Evolutionary conservation across 2,329 filamentous ascomycete genomes (phyloP).

Genomic region (Beauveria australis): DNA sequence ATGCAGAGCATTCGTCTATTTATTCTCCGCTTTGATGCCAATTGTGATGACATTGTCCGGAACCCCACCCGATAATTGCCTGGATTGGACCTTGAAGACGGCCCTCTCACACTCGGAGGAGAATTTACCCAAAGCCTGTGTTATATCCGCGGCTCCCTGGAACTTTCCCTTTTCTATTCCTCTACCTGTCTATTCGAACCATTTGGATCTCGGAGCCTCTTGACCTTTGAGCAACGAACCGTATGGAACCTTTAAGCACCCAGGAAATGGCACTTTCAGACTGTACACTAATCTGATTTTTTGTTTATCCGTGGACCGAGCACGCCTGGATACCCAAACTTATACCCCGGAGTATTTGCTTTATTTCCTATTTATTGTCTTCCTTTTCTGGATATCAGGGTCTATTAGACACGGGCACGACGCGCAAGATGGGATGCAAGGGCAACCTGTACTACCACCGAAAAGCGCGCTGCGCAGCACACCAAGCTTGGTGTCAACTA

Average conservation of each 20-base stretch:
- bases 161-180: conserved; percentile 12
- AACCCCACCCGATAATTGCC: conserved; percentile 45
- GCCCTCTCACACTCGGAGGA: neutral
- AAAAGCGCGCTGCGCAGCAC: conserved; percentile 2
- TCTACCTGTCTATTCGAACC: conserved; percentile 14
- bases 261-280: conserved; percentile 19
- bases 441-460: conserved; percentile 25
- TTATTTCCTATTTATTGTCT: conserved; percentile 20
- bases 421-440: conserved; percentile 11
- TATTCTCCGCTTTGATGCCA: conserved; percentile 90
- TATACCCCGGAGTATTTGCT: conserved; percentile 17
- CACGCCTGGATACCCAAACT: conserved; percentile 10
- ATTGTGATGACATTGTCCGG: conserved; percentile 81
- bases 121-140: conserved; percentile 3
- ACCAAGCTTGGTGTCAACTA: conserved; percentile 2
- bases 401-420: conserved; percentile 11
- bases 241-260: conserved; percentile 14
- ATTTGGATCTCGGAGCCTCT: conserved; percentile 6
- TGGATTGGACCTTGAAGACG: neutral
- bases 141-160: conserved; percentile 3
- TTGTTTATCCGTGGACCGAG: conserved; percentile 16
- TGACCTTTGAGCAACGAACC: conserved; percentile 16
- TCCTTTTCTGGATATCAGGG: conserved; percentile 12
- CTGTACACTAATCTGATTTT: conserved; percentile 23
- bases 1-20: conserved; percentile 84